phyloP scores from a whole-genome alignment of 164 flowering plant genomes.

The Hamamelis virginiana region DNA sequence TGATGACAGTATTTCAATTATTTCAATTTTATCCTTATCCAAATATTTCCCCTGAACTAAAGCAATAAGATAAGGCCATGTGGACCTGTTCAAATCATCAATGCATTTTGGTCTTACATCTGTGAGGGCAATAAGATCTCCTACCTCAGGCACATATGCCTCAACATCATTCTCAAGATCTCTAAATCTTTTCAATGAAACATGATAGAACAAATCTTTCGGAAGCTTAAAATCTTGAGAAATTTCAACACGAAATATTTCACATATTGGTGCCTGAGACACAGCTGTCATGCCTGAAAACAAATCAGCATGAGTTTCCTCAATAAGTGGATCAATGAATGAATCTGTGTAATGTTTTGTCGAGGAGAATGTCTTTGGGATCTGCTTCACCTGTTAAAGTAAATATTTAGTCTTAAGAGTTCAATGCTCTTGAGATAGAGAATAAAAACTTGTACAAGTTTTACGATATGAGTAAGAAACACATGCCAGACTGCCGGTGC shows the following conservation, averaged over 20 bases:
- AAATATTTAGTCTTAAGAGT: neutral
- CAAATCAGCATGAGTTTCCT: slow-evolving; percentile 44
- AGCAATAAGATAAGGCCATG: slow-evolving; percentile 16
- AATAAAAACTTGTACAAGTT: neutral
- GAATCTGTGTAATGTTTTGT: slow-evolving; percentile 27
- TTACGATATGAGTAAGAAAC: neutral
- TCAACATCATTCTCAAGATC: neutral
- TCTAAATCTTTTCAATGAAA: neutral
- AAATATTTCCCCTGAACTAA: slow-evolving; percentile 6
- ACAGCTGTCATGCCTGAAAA: slow-evolving; percentile 24
- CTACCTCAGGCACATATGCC: slow-evolving; percentile 20
- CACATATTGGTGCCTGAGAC: slow-evolving; percentile 19
- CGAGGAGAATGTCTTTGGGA: slow-evolving; percentile 38
- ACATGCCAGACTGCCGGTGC: too few species aligned
- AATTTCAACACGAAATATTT: slow-evolving; percentile 2
- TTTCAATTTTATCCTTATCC: too few species aligned
- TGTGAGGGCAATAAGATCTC: slow-evolving; percentile 38
- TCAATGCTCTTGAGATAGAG: neutral
- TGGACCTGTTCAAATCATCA: slow-evolving; percentile 23
- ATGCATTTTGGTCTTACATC: slow-evolving; percentile 23
- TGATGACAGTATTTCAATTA: slow-evolving; percentile 24
- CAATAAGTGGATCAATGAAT: slow-evolving; percentile 35
- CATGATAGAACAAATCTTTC: slow-evolving; percentile 12
- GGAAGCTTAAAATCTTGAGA: slow-evolving; percentile 1
- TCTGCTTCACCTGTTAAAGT: slow-evolving; percentile 33